Evolutionary conservation across 2,329 filamentous ascomycete species (phyloP), one percentile per base, ranked within the genome.

Genomic region (Xylaria sp.): DNA sequence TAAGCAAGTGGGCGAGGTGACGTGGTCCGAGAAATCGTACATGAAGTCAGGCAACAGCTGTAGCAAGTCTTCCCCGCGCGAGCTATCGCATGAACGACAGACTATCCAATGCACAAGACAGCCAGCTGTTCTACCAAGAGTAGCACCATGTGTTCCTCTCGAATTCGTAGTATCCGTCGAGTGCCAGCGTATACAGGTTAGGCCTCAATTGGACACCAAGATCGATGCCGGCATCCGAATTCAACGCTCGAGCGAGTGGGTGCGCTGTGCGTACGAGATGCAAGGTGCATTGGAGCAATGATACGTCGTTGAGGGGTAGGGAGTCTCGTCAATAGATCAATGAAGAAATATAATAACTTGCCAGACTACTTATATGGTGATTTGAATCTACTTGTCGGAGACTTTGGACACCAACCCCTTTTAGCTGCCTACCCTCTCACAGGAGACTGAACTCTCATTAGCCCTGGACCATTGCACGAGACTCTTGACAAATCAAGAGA

Each of bases 261-360:
- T 42, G 37, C 37, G 37, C 37, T 9, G 37, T 42, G 37, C 37
- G 11, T 42, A 58, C 35, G 18, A 35, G 47, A 56, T 52, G 49
- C 49, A 51, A 51, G 37, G n/a, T 47, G 48, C 39, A 16, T 52
- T 48, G 55, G 61, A 30, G 53, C 23, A 48, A 39, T 51, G 55
- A 19, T n/a, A 42, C 55, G 49, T 49, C 11, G 49, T 44, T 16
- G 58, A 63, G 55, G 61, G 58, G 58, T 59, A 63, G 23, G 4
- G 23, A 30, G 4, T 30, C 23, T 30, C 23, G 23, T 30, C 23
- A 30, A 30, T 30, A 30, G 23, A 30, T 30, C 23, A 30, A 30
- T 30, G 23, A 30, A 5, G 5, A 5, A 30, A 4, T 30, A 30
- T 30, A 30, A 30, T 1, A 30, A 30, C 23, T 30, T 30, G 23